These are phyloP conservation scores for Pestalotiopsis sp. DNA, from an alignment of 2,329 filamentous ascomycete species.

Conservation along the genomic window DNA sequence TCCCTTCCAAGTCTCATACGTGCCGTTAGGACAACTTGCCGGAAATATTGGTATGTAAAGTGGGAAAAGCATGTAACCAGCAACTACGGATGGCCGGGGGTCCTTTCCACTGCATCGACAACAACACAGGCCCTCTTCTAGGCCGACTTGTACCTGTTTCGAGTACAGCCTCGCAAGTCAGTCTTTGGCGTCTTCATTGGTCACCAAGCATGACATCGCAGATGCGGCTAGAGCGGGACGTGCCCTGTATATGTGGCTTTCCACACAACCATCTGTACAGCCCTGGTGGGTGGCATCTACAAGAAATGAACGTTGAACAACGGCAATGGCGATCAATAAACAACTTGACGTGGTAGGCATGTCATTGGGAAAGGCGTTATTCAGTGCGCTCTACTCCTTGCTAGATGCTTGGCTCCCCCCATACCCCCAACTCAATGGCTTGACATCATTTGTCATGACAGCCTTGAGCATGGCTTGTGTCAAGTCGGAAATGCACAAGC, in stretches of 20 bases:
- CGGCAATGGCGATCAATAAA: neutral
- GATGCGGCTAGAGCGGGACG: slow-evolving; percentile 27
- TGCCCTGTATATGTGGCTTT: slow-evolving; percentile 21
- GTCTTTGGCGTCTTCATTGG: slow-evolving; percentile 30
- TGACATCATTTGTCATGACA: neutral
- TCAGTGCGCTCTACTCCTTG: neutral
- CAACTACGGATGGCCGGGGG: neutral
- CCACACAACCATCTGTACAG: slow-evolving; percentile 3
- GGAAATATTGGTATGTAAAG: neutral
- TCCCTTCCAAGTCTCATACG: neutral
- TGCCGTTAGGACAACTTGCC: neutral
- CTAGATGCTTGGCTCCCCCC: neutral
- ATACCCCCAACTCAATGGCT: neutral
- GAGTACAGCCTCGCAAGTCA: slow-evolving; percentile 32
- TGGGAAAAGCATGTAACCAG: neutral
- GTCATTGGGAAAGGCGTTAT: neutral
- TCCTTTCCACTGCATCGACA: neutral
- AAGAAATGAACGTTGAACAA: neutral
- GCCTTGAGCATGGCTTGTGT: neutral
- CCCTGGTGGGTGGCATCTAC: neutral
- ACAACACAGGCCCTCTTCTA: neutral
- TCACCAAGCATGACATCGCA: slow-evolving; percentile 23
- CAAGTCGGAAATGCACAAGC: neutral
- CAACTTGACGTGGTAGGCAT: neutral
- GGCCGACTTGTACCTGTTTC: slow-evolving; percentile 23